A percentile compares a stretch with the other conserved stretches of the same genome.
Conservation (phyloP, 306 rosid genomes). For the Styphnolobium japonicum region DNA sequence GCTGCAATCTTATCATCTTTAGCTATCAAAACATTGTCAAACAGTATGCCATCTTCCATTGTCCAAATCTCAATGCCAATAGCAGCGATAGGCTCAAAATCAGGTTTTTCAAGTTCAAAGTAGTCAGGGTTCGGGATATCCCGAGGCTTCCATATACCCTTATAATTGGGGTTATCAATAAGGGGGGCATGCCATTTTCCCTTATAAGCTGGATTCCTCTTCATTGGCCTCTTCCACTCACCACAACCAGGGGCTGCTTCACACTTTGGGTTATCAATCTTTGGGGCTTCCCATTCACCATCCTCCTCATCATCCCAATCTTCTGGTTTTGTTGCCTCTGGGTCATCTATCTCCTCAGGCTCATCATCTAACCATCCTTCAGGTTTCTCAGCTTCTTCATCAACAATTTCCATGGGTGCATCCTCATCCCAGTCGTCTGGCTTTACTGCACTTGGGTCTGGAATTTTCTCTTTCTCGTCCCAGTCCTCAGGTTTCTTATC, state of each 20-base stretch:
- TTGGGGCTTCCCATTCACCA: slow-evolving; percentile 95
- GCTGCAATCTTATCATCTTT: slow-evolving; percentile 70
- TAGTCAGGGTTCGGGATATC: slow-evolving; percentile 84
- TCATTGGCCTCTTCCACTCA: slow-evolving; percentile 91
- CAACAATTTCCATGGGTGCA: slow-evolving; percentile 85
- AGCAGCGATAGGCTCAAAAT: slow-evolving; percentile 84
- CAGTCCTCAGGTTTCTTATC: slow-evolving; percentile 97
- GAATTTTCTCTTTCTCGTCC: slow-evolving; percentile 93
- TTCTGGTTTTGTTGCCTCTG: slow-evolving; percentile 88
- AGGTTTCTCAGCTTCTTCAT: slow-evolving; percentile 91
- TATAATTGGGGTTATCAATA: slow-evolving; percentile 83
- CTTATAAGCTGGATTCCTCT: slow-evolving; percentile 86
- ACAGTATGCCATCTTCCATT: slow-evolving; percentile 92
- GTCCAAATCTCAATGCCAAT: slow-evolving; percentile 98
- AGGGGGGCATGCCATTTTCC: slow-evolving; percentile 95
- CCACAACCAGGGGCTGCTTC: slow-evolving; percentile 87
- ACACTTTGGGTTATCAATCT: slow-evolving; percentile 70
- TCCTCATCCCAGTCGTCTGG: slow-evolving; percentile 99
- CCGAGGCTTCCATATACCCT: slow-evolving; percentile 92
- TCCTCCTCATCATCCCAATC: slow-evolving; percentile 98
- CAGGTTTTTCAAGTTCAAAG: slow-evolving; percentile 72
- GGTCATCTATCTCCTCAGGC: slow-evolving; percentile 91
- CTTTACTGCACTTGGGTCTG: slow-evolving; percentile 83
- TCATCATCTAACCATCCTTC: slow-evolving; percentile 98
- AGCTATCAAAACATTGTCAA: slow-evolving; percentile 80